Base-by-base conservation (phyloP, 257 asterid species). In the Sherardia arvensis region DNA sequence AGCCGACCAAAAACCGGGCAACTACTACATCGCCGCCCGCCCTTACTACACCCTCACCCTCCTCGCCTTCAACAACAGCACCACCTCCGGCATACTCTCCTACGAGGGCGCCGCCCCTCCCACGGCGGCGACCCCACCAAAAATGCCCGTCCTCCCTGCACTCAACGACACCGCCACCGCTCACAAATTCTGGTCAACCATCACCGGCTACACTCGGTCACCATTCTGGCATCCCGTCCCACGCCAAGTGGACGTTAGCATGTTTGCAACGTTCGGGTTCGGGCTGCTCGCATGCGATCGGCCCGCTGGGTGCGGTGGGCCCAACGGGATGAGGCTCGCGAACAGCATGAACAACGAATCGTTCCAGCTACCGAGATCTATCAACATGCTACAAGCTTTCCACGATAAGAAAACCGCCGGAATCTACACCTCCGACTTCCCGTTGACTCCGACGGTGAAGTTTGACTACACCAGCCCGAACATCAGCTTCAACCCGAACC, bases 301-400 rank as follows among this genome's bases (percentile, higher is more conserved):
- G 8, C 56, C 56, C 28, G 26, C 51, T 0, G 55, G 83, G 0
- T 88, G 96, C 30, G 69, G 5, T 9, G 95, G 95, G 28, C 84
- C 69, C 0, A 14, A 66, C 0, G 88, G 88, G 15, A 67, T 56
- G 15, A 69, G 71, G 45, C 4, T 89, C 0, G 87, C 81, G 1
- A 91, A 91, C 1, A 83, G 82, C 72, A 88, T 88, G 95, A 88
- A 88, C 66, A 86, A 86, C 17, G 92, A 56, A 0, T 88, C 96
- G 4, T 88, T 88, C 69, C 83, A 77, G 56, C 49, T 83, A 1
- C 92, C 92, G 6, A 71, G 43, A 0, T 68, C 14, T 27, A 14
- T 84, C 64, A 82, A 94, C 20, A 67, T 89, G 57, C 73, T 89
- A 1, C 84, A 89, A 53, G 95, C 96, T 1, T 76, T 71, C 29